Percentiles rank a stretch among this genome's conserved stretches.
Evolutionary conservation across 345 rosid genomes (phyloP).

Genomic region (Arabidopsis suecica): DNA sequence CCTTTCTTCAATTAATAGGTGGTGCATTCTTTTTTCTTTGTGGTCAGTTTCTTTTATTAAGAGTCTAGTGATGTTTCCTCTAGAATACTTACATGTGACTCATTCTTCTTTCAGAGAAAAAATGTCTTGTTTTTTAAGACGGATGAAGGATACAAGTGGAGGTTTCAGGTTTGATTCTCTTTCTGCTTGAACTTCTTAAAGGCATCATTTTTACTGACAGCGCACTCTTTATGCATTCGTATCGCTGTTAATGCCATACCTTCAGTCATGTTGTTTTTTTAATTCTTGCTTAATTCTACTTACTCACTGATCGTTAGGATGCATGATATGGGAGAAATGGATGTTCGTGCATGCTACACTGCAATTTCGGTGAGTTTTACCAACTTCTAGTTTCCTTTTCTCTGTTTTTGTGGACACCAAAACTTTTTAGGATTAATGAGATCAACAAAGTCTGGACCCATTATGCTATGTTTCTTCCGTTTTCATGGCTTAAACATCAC

Average conservation of each 20-base stretch:
- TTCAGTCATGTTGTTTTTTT: constrained; percentile 20
- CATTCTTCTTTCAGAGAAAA: constrained; percentile 59
- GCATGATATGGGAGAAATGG: constrained; percentile 97
- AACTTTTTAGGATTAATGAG: constrained; percentile 1
- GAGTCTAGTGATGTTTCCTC: constrained; percentile 19
- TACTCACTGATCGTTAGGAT: constrained; percentile 56
- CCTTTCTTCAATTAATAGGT: constrained; percentile 85
- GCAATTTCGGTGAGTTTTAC: constrained; percentile 78
- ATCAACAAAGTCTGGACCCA: constrained; percentile 18
- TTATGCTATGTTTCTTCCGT: constrained; percentile 8
- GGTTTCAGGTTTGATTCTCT: constrained; percentile 73
- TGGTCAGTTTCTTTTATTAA: constrained; percentile 6
- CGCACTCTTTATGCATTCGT: constrained; percentile 1
- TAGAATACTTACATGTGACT: constrained; percentile 41
- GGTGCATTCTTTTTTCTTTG: constrained; percentile 16
- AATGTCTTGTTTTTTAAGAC: constrained; percentile 58
- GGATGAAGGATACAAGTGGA: constrained; percentile 81
- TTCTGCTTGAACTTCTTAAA: constrained; percentile 1
- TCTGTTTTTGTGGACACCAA: constrained; percentile 9
- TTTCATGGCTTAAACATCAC: constrained; percentile 19
- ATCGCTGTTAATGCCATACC: background rate
- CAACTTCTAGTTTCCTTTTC: background rate
- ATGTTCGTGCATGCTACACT: constrained; percentile 94
- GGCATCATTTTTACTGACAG: constrained; percentile 12
- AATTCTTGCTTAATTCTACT: constrained; percentile 21